Base-by-base conservation (phyloP, 2,329 filamentous ascomycete genomes). In the Lachnellula hyalina region DNA sequence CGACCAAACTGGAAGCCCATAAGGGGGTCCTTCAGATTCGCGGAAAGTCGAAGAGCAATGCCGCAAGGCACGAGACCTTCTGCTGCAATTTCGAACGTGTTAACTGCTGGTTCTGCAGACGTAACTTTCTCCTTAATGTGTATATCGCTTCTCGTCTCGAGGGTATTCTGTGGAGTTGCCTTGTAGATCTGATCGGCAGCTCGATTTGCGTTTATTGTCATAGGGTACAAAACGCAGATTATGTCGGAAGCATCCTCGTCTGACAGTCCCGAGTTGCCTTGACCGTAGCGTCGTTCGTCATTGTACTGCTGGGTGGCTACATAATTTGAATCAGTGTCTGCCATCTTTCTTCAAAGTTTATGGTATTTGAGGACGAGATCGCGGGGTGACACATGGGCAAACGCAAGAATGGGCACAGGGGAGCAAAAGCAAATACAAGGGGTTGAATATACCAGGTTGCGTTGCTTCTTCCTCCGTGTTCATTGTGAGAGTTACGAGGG, bases 1-100 rank as follows among this genome's bases (percentile, higher is more conserved):
- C 94, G 85, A 32, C 94, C 94, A 71, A 99, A 97, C 44, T 83
- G 81, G 72, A 95, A 97, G 38, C 94, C 94, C 50, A 82, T 74
- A 3, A 75, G 67, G 6, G 86, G 83, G 62, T 88, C 80, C 66
- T 87, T 89, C 57, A 90, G 77, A 5, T 75, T 70, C 5, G 89
- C 86, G 1, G 91, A 96, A 60, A 96, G 80, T 50, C 90, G 82
- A 47, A 97, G 75, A 3, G 90, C 90, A 49, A 97, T 81, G 66
- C 92, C 90, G 49, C 74, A 67, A 21, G 67, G 54, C 15, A 56
- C 45, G 12, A 63, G 46, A 40, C 60, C 65, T 44, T 56, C 45
- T n/a, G 57, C 52, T 15, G 59, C 54, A 34, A 62, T 50, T 19
- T 64, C 55, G 47, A 58, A 59, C 8, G 53, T 60, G n/a, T 58